Evolutionary conservation across 1,139 yeast species (phyloP).

Genomic region (Nadsonia commutata): DNA sequence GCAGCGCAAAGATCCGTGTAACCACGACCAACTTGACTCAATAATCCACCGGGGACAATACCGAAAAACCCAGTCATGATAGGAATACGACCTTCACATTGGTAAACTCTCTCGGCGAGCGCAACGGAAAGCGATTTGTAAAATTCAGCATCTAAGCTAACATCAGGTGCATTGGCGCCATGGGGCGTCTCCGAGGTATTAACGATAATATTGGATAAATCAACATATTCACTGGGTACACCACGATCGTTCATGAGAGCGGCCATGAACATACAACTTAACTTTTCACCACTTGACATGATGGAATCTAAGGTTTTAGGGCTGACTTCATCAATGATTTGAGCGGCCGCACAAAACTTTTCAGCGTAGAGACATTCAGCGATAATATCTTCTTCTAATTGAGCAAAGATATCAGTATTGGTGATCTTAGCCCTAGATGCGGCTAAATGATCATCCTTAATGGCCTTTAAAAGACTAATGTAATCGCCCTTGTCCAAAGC

Average conservation of each 20-base stretch:
- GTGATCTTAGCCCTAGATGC: conserved; percentile 51
- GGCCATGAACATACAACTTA: conserved; percentile 79
- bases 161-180: too few species aligned
- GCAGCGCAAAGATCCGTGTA: conserved; percentile 98
- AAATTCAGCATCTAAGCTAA: neutral
- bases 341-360: conserved; percentile 69
- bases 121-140: conserved; percentile 26
- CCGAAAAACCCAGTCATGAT: conserved; percentile 95
- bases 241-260: conserved; percentile 74
- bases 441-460: conserved; percentile 60
- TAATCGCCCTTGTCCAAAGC: conserved; percentile 38
- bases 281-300: conserved; percentile 87
- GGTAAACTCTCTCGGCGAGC: conserved; percentile 28
- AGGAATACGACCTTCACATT: conserved; percentile 44
- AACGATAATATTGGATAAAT: conserved; percentile 53
- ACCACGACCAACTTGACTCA: conserved; percentile 91
- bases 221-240: conserved; percentile 60
- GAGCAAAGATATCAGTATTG: conserved; percentile 29
- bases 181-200: neutral
- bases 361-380: conserved; percentile 53
- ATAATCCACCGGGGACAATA: conserved; percentile 80
- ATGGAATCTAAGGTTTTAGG: conserved; percentile 78
- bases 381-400: conserved; percentile 42
- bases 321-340: conserved; percentile 82
- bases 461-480: conserved; percentile 33